Percentiles rank a stretch among this genome's conserved stretches.
These are phyloP conservation scores for Chenopodium quinoa DNA, from an alignment of 148 eudicot genomes.

Conservation along the genomic window DNA sequence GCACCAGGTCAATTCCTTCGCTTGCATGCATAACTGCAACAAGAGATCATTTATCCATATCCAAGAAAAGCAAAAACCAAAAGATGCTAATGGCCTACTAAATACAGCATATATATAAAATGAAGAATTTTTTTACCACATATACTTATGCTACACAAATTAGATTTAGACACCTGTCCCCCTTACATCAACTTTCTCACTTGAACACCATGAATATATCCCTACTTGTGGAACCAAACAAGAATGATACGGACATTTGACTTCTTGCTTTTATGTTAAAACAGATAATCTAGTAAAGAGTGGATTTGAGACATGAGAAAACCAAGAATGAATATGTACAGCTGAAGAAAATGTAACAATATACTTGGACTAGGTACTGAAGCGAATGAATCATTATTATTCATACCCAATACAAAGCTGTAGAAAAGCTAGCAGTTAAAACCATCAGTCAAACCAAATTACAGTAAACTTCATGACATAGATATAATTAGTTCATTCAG, in stretches of 20 bases:
- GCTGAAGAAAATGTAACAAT: neutral
- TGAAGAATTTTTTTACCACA: neutral
- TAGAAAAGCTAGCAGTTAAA: neutral
- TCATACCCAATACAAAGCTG: neutral
- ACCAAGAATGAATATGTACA: neutral
- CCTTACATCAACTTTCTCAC: neutral
- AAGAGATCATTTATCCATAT: constrained; percentile 6
- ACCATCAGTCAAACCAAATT: neutral
- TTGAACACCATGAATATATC: neutral
- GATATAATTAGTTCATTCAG: neutral
- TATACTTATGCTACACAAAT: neutral
- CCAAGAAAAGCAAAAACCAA: neutral
- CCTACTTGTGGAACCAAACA: neutral
- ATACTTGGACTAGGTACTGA: neutral
- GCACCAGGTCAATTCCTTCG: constrained; percentile 78
- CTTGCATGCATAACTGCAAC: constrained; percentile 80
- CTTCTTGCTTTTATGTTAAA: neutral
- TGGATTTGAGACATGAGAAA: neutral
- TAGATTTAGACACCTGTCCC: neutral
- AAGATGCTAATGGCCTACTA: neutral
- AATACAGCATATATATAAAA: neutral
- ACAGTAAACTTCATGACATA: neutral
- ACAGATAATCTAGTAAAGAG: neutral
- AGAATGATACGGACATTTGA: neutral
- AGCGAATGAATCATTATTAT: neutral